phyloP scores from a whole-genome alignment of 2,329 filamentous ascomycete genomes.

The Phaeophleospora eucalypticola region DNA sequence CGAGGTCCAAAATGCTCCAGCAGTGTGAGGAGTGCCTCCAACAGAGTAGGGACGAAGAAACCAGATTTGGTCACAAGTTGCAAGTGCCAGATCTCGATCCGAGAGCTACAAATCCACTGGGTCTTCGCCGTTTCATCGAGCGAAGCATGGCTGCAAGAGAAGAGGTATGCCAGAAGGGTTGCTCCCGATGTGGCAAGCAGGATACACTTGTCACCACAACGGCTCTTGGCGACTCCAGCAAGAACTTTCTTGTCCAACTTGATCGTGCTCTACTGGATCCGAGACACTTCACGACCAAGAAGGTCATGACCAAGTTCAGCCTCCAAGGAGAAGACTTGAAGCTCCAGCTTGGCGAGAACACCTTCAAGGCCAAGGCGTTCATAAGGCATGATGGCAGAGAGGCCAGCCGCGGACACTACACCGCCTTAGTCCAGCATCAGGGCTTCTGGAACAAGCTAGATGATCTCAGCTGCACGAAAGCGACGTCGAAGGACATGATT shows the following conservation, averaged over 20 bases:
- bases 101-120: too few species aligned
- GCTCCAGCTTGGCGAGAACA: neutral
- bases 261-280: neutral
- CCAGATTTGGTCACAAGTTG: neutral
- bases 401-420: neutral
- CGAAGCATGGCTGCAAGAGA: too few species aligned
- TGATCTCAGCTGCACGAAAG: slow-evolving; percentile 2
- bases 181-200: too few species aligned
- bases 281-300: neutral
- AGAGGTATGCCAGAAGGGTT: too few species aligned
- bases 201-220: too few species aligned
- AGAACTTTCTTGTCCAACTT: too few species aligned
- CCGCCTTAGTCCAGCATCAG: neutral
- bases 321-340: neutral
- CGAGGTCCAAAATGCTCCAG: neutral
- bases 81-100: too few species aligned
- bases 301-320: neutral
- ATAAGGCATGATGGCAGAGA: neutral
- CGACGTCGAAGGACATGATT: neutral
- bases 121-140: too few species aligned
- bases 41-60: neutral
- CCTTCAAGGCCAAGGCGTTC: neutral
- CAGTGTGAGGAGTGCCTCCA: neutral
- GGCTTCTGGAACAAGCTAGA: neutral
- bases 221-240: too few species aligned